These are phyloP conservation scores for Rubroboletus satanas DNA, from an alignment of 768 basidiomycete genomes.

Conservation along the genomic window DNA sequence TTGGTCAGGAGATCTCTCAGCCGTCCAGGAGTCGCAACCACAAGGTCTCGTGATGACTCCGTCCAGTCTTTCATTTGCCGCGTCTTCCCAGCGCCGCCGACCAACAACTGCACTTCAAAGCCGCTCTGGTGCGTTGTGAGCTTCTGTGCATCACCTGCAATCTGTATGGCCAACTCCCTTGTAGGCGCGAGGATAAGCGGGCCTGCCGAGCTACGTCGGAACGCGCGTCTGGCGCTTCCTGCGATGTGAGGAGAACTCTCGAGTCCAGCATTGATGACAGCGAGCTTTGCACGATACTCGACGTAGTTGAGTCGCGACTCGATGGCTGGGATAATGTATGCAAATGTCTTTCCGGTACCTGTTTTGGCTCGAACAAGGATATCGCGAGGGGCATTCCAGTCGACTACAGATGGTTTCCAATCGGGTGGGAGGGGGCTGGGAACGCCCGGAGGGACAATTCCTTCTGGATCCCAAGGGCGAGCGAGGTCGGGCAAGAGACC, in stretches of 20 bases:
- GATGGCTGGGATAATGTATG: constrained; percentile 83
- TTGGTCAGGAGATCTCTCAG: constrained; percentile 66
- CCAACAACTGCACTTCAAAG: constrained; percentile 69
- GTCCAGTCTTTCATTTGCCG: constrained; percentile 68
- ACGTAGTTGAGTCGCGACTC: constrained; percentile 67
- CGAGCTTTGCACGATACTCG: constrained; percentile 40
- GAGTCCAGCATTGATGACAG: constrained; percentile 41
- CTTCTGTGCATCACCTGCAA: constrained; percentile 75
- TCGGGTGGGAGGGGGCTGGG: neutral
- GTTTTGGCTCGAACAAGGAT: constrained; percentile 85
- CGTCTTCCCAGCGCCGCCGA: constrained; percentile 69
- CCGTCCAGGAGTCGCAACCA: constrained; percentile 90
- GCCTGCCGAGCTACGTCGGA: constrained; percentile 53
- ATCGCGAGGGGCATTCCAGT: constrained; percentile 45
- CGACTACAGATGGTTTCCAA: neutral
- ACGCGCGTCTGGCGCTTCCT: constrained; percentile 32
- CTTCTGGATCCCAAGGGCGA: constrained; percentile 43
- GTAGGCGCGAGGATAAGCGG: constrained; percentile 85
- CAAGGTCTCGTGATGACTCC: constrained; percentile 65
- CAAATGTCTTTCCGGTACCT: constrained; percentile 86
- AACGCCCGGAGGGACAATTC: constrained; percentile 3
- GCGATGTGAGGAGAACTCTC: constrained; percentile 29
- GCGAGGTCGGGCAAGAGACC: constrained; percentile 69
- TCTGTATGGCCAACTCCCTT: constrained; percentile 85
- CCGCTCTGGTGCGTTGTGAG: constrained; percentile 57